A percentile compares a stretch with the other conserved stretches of the same genome.
These are phyloP conservation scores for Coemansia sp. DNA, from an alignment of 192 early-diverging fungal species.

Conservation along the genomic window DNA sequence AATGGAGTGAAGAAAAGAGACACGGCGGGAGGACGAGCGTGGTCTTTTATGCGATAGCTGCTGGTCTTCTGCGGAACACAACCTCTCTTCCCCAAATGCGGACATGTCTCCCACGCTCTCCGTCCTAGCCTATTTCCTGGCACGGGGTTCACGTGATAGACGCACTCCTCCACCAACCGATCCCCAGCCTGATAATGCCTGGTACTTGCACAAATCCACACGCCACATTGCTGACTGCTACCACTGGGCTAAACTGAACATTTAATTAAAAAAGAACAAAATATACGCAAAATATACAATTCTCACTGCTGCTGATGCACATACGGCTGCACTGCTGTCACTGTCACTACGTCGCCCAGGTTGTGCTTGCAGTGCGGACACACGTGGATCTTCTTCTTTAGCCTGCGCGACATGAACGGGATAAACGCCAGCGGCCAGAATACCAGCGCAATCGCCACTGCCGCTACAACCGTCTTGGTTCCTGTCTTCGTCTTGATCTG, in stretches of 20 bases:
- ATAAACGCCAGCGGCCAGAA: slow-evolving; percentile 49
- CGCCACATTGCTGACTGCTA: neutral
- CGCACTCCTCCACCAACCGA: neutral
- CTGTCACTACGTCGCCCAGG: slow-evolving; percentile 39
- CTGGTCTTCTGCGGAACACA: neutral
- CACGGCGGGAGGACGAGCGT: neutral
- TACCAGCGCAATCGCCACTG: slow-evolving; percentile 37
- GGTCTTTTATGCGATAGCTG: neutral
- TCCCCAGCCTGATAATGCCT: too few species aligned
- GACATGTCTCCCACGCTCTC: neutral
- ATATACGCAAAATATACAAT: neutral
- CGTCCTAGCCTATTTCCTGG: neutral
- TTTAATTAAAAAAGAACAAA: neutral
- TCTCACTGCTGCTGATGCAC: neutral
- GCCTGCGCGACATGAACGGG: slow-evolving; percentile 36
- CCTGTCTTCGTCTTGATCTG: slow-evolving; percentile 35
- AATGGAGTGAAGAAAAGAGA: neutral
- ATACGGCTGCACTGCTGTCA: slow-evolving; percentile 21
- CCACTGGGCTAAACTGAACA: neutral
- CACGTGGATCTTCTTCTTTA: slow-evolving; percentile 43
- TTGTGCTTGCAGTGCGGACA: slow-evolving; percentile 42
- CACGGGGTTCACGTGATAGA: slow-evolving; percentile 8
- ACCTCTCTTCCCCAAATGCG: neutral
- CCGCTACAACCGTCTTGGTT: slow-evolving; percentile 38
- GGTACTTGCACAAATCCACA: neutral